These are phyloP conservation scores for Aspergillus fischeri DNA, from an alignment of 2,329 filamentous ascomycete genomes.

Conservation along the genomic window DNA sequence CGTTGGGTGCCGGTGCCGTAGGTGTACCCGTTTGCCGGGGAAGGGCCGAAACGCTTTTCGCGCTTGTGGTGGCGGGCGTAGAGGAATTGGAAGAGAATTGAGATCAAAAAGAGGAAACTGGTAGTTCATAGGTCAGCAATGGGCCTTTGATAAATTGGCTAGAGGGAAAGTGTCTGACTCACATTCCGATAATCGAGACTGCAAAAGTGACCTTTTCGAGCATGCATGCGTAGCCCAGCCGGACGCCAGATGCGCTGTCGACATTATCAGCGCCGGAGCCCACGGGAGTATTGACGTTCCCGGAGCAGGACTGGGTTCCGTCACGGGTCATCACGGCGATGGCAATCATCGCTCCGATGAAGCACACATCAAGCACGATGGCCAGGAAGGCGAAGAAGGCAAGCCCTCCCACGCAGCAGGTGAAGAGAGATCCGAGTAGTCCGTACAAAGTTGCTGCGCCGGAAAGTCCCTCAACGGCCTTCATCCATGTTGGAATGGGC, in stretches of 20 bases:
- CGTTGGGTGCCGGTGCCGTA: constrained; percentile 51
- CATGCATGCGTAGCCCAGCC: constrained; percentile 61
- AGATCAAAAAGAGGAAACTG: constrained; percentile 71
- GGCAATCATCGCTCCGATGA: constrained; percentile 74
- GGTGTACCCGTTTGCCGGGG: constrained; percentile 65
- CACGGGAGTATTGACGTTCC: constrained; percentile 62
- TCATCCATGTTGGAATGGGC: constrained; percentile 60
- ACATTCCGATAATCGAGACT: constrained; percentile 74
- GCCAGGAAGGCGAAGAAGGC: constrained; percentile 68
- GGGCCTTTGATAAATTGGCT: not conserved
- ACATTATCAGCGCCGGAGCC: constrained; percentile 58
- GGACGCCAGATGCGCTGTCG: constrained; percentile 47
- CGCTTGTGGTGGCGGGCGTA: constrained; percentile 68
- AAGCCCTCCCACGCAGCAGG: constrained; percentile 75
- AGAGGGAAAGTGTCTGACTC: constrained; percentile 29
- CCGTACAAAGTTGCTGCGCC: constrained; percentile 73
- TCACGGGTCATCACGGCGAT: constrained; percentile 70
- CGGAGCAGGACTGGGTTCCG: constrained; percentile 64
- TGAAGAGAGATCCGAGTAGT: constrained; percentile 65
- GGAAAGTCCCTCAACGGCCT: constrained; percentile 73
- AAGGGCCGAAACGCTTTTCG: constrained; percentile 67
- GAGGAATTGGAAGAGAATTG: constrained; percentile 63
- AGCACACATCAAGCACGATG: constrained; percentile 71
- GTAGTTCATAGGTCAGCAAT: constrained; percentile 2
- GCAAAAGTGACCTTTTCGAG: constrained; percentile 75